phyloP scores from a whole-genome alignment of 768 basidiomycete genomes.

The Artomyces pyxidatus region DNA sequence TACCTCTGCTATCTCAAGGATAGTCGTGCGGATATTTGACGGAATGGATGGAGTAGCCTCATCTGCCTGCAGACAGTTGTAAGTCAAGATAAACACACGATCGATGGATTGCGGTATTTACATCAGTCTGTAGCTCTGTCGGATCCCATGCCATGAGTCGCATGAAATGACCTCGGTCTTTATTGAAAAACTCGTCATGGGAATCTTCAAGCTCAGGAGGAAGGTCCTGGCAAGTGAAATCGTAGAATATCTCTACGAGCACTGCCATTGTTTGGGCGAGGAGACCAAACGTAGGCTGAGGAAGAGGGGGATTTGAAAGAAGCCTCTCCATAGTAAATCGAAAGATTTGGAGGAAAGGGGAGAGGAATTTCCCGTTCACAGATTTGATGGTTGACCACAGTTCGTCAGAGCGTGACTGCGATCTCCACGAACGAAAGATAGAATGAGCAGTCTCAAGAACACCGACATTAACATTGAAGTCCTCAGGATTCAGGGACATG shows the following conservation, averaged over 20 bases:
- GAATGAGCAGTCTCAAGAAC: slow-evolving; percentile 94
- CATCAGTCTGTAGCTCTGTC: slow-evolving; percentile 57
- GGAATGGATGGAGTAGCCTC: slow-evolving; percentile 78
- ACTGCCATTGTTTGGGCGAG: slow-evolving; percentile 72
- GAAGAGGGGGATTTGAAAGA: slow-evolving; percentile 31
- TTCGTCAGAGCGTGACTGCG: slow-evolving; percentile 78
- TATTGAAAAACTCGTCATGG: slow-evolving; percentile 74
- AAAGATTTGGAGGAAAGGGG: slow-evolving; percentile 81
- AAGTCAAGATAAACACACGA: not conserved
- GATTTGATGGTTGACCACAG: slow-evolving; percentile 90
- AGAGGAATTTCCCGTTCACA: slow-evolving; percentile 76
- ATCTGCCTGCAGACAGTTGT: slow-evolving; percentile 46
- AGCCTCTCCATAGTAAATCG: slow-evolving; percentile 51
- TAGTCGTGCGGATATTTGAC: slow-evolving; percentile 82
- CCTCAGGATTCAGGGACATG: slow-evolving; percentile 63
- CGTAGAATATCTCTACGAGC: slow-evolving; percentile 83
- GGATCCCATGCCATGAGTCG: slow-evolving; percentile 79
- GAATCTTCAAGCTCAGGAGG: slow-evolving; percentile 91
- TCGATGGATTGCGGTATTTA: slow-evolving; percentile 29
- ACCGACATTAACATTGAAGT: slow-evolving; percentile 82
- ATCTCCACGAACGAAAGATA: slow-evolving; percentile 91
- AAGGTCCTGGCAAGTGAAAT: slow-evolving; percentile 91
- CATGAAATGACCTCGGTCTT: slow-evolving; percentile 64
- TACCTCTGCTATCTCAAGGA: slow-evolving; percentile 89
- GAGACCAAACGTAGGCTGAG: slow-evolving; percentile 33